Base-by-base conservation (phyloP, 1,139 yeast genomes). In the Geotrichum carabidarum region DNA sequence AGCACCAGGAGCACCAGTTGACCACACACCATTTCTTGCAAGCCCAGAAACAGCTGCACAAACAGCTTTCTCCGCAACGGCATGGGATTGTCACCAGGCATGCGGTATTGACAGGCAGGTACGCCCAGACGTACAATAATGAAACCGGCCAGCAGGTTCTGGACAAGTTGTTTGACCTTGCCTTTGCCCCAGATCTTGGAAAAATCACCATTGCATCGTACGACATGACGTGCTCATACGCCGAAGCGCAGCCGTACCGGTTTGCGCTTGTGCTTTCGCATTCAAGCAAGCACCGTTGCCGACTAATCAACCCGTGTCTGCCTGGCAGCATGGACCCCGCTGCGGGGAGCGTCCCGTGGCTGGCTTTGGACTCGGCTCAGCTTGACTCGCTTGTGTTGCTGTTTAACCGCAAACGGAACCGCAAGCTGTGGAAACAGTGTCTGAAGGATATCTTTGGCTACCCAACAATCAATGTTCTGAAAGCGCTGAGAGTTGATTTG, bases 391-490 rank as follows among this genome's bases (percentile, higher is more conserved):
- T 54, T 4, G 57, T 54, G 11, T 30, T 54, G 17, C 50, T 54
- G 4, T 54, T 54, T 38, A 44, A 44, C 30, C 49, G 47, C 7
- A 54, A 54, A 32, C 50, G 52, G 9, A 43, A 50, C 34, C 45
- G 57, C 35, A 54, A 51, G 41, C 35, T 48, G 8, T 54, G 57
- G 57, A 54, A 54, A 40, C 53, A 42, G 31, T 48, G 48, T 27
- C 36, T 51, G 37, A 42, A 35, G 41, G 48, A 50, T 14, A 17
- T 48, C 18, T 54, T 50, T 42, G 57, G 54, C 5, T 44, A 36
- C 17, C 14, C 46, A 2, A 44, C 48, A 3, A 14, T 30, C 27
- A 35, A 17, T 44, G 53, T 36, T 6, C 44, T 36, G 31, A 43
- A 31, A 36, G 12, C 14, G 12, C 30, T 50, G 8, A 44, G 34